Conservation (phyloP, 1,284 basidiomycete species). For the Amylostereum chailletii region DNA sequence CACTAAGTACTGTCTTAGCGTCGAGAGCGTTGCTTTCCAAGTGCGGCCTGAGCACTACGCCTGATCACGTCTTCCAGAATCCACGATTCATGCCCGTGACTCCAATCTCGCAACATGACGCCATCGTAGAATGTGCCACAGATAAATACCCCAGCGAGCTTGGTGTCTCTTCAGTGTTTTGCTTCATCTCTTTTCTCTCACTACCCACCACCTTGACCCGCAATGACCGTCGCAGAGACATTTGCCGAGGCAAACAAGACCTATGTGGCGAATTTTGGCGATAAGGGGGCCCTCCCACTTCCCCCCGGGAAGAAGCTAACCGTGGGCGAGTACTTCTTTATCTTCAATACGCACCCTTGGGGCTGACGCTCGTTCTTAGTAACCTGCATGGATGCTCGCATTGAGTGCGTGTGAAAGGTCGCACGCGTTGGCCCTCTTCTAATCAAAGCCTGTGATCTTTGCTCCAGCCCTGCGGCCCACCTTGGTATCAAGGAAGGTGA, state of each 20-base stretch:
- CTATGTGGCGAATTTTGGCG: conserved; percentile 35
- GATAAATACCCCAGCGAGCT: too few relatives aligned
- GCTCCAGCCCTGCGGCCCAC: conserved; percentile 41
- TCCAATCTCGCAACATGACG: too few relatives aligned
- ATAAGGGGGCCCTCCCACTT: conserved; percentile 35
- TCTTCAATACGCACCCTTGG: background rate
- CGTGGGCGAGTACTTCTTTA: conserved; percentile 26
- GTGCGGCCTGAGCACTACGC: too few relatives aligned
- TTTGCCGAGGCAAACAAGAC: conserved; percentile 27
- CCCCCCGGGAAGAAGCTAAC: conserved; percentile 43
- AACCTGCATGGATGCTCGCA: conserved; percentile 64
- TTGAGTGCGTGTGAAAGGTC: conserved; percentile 26
- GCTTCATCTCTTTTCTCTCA: too few relatives aligned
- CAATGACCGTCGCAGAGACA: conserved; percentile 16
- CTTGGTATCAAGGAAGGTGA: conserved; percentile 58
- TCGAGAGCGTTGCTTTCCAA: too few relatives aligned
- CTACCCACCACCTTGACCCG: background rate
- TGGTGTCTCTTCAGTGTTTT: too few relatives aligned
- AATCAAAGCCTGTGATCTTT: background rate
- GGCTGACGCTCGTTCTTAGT: conserved; percentile 27
- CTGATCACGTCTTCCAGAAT: too few relatives aligned
- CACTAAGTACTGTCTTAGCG: too few relatives aligned
- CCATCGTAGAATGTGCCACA: too few relatives aligned
- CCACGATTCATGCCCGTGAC: too few relatives aligned
- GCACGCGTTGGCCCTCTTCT: background rate